phyloP scores from a whole-genome alignment of 805 yeast species.

The Myxozyma geophila region DNA sequence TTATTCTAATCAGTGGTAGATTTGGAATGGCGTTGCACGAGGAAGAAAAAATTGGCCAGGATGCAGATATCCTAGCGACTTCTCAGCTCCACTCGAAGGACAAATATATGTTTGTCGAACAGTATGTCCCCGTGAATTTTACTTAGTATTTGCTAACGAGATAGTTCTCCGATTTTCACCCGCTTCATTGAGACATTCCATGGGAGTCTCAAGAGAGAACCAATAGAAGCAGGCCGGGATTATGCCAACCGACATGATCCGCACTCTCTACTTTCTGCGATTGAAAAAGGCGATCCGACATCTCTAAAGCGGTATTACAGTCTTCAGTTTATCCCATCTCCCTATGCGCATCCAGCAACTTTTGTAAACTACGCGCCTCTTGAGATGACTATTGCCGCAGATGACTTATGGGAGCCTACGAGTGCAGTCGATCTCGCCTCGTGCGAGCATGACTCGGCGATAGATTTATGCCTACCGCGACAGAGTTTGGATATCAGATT shows the following conservation, averaged over 20 bases:
- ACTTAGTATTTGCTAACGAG: background rate
- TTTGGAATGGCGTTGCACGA: slow-evolving; percentile 26
- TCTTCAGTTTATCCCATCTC: slow-evolving; percentile 28
- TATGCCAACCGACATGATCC: background rate
- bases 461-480: slow-evolving; percentile 26
- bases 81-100: slow-evolving; percentile 1
- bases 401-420: background rate
- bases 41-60: slow-evolving; percentile 15
- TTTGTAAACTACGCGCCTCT: slow-evolving; percentile 16
- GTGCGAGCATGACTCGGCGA: slow-evolving; percentile 4
- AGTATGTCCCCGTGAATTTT: slow-evolving; percentile 1
- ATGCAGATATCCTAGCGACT: slow-evolving; percentile 8
- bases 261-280: background rate
- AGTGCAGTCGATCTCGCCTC: background rate
- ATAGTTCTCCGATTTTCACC: slow-evolving; percentile 20
- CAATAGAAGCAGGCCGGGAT: background rate
- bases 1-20: background rate
- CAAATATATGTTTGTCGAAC: slow-evolving; percentile 18
- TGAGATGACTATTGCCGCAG: slow-evolving; percentile 20
- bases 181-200: slow-evolving; percentile 20
- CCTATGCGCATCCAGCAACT: slow-evolving; percentile 23
- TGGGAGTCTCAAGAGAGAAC: background rate
- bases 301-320: slow-evolving; percentile 5
- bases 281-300: background rate
- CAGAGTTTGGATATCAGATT: slow-evolving; percentile 25